Base-by-base conservation (phyloP, 768 basidiomycete genomes). In the Amanita fuliginea region DNA sequence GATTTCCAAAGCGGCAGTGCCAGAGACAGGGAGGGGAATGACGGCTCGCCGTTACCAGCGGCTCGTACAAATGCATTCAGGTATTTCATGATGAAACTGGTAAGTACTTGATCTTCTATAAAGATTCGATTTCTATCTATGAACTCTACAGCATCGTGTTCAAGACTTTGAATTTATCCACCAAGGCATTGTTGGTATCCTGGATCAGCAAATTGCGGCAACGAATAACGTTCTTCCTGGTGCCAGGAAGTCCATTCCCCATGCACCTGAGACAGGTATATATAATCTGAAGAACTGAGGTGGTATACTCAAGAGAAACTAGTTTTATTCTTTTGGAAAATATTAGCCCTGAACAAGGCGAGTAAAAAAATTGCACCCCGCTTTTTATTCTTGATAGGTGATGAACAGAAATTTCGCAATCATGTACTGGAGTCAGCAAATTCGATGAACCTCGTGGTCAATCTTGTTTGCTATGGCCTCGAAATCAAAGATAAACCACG, bases 401-500 rank as follows among this genome's bases (percentile, higher is more conserved):
- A 33, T 45, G 36, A 28, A n/a, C 56, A 96, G 92, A 93, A 92
- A 83, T 94, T 97, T 66, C 78, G 87, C 18, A 66, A 71, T n/a
- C 83, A 83, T 61, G 67, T 94, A 6, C 65, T 94, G 10, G 86
- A 92, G 46, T 86, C 84, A 1, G 88, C 90, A 32, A 83, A 77
- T 61, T 79, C 78, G 2, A 80, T 79, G 62, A 86, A 94, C 58
- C 59, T 93, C 3, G 67, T 91, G 22, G 85, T 77, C 0, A 83
- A 87, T 62, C 74, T 95, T 32, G 66, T 96, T 11, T 84, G 85
- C 57, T 86, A 85, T 60, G 79, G 79, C 43, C 70, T 96, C 22
- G 90, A 94, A 53, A 81, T 92, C 59, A 96, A 96, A 64, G 94
- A 97, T 59, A 91, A 90, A 66, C 86, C 92, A 53, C 81, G 92